Evolutionary conservation across 2,329 filamentous ascomycete genomes (phyloP).

Genomic region (Colletotrichum sp.): DNA sequence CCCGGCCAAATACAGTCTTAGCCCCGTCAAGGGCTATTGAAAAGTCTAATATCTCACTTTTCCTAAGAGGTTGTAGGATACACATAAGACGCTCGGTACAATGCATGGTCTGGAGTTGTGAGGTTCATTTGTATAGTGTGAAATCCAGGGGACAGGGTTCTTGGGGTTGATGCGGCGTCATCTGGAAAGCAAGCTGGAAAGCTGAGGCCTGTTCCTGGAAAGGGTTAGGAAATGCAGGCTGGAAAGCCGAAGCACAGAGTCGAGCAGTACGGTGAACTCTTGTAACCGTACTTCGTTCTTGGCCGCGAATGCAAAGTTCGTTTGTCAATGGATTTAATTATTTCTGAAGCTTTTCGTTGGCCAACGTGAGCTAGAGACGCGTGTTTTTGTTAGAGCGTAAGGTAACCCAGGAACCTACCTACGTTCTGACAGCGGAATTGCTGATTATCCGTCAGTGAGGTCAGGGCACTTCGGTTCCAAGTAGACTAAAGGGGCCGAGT

Average conservation of each 20-base stretch:
- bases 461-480: too few species aligned
- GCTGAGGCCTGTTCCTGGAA: background rate
- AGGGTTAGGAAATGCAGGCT: background rate
- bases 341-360: background rate
- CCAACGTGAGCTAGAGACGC: background rate
- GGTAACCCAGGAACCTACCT: background rate
- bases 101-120: slow-evolving; percentile 17
- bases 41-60: background rate
- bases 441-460: background rate
- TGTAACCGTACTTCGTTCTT: background rate
- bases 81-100: background rate
- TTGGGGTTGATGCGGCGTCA: slow-evolving; percentile 10
- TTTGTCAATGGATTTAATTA: background rate
- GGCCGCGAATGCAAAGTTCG: background rate
- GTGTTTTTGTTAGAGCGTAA: background rate
- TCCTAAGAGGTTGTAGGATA: background rate
- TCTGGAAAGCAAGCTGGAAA: background rate
- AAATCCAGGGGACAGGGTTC: background rate
- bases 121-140: slow-evolving; percentile 3
- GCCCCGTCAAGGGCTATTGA: slow-evolving; percentile 40
- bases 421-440: background rate
- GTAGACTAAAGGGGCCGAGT: background rate
- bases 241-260: background rate
- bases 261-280: background rate
- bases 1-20: slow-evolving; percentile 48